Evolutionary conservation across 495 filamentous ascomycete species (phyloP).

Genomic region (Rhizodiscina lignyota): DNA sequence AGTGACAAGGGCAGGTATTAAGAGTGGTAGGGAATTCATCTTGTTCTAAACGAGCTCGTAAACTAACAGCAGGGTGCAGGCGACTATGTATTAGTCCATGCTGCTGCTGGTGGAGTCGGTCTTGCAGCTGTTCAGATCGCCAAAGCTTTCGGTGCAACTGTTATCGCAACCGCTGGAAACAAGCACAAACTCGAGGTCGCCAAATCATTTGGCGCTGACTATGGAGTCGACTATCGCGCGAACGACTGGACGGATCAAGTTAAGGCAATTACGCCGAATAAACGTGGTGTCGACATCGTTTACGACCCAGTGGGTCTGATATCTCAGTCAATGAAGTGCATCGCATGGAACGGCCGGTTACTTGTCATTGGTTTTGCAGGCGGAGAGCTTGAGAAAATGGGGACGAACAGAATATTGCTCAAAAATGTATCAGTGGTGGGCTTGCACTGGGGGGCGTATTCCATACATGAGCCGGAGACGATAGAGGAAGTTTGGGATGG

Average conservation of each 20-base stretch:
- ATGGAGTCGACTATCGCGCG: conserved; percentile 58
- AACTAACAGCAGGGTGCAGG: conserved; percentile 17
- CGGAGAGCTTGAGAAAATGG: conserved; percentile 78
- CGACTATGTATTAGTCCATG: conserved; percentile 83
- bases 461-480: conserved; percentile 50
- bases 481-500: conserved; percentile 65
- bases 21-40: conserved; percentile 27
- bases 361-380: conserved; percentile 84
- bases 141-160: conserved; percentile 76
- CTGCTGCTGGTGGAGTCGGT: conserved; percentile 83
- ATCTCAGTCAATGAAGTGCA: conserved; percentile 68
- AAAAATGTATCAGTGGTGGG: conserved; percentile 91
- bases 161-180: conserved; percentile 77
- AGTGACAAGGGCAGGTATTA: conserved; percentile 58
- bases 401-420: conserved; percentile 76
- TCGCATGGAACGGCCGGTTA: conserved; percentile 77
- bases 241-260: conserved; percentile 62
- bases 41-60: background rate
- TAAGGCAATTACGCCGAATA: conserved; percentile 53
- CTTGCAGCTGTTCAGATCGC: conserved; percentile 86
- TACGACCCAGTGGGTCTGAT: conserved; percentile 85
- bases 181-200: conserved; percentile 64
- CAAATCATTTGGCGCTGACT: conserved; percentile 65
- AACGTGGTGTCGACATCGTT: conserved; percentile 70
- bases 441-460: conserved; percentile 82